phyloP scores from a whole-genome alignment of 1,284 basidiomycete genomes.

The Lentinus polychrous region DNA sequence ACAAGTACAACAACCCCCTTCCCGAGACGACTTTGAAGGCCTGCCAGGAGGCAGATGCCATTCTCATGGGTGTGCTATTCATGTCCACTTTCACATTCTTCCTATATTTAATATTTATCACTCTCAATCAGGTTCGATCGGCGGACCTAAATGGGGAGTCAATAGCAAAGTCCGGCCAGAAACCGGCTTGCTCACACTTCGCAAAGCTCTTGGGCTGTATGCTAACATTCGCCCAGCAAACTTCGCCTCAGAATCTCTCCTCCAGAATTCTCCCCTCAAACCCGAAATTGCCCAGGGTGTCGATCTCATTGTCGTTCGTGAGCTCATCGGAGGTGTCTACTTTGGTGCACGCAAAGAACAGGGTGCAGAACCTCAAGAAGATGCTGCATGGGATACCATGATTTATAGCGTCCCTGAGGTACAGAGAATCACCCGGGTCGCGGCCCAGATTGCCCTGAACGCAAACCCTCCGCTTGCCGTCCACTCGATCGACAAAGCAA shows the following conservation, averaged over 20 bases:
- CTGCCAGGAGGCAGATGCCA: slow-evolving; percentile 85
- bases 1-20: slow-evolving; percentile 77
- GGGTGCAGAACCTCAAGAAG: slow-evolving; percentile 51
- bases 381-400: slow-evolving; percentile 86
- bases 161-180: slow-evolving; percentile 92
- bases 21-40: slow-evolving; percentile 83
- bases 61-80: slow-evolving; percentile 71
- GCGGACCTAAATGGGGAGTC: slow-evolving; percentile 98
- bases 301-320: slow-evolving; percentile 91
- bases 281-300: slow-evolving; percentile 81
- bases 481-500: slow-evolving; percentile 98
- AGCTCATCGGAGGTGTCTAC: slow-evolving; percentile 91
- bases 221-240: slow-evolving; percentile 98
- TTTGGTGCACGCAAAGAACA: slow-evolving; percentile 93
- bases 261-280: slow-evolving; percentile 91
- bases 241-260: slow-evolving; percentile 87
- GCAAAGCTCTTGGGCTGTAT: slow-evolving; percentile 95
- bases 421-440: slow-evolving; percentile 92
- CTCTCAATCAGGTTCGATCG: slow-evolving; percentile 71
- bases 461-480: slow-evolving; percentile 83
- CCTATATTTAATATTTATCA: slow-evolving; percentile 8
- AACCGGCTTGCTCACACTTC: slow-evolving; percentile 84
- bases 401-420: slow-evolving; percentile 91
- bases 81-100: background rate
- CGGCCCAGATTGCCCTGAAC: slow-evolving; percentile 85